A percentile compares a stretch with the other conserved stretches of the same genome.
These are phyloP conservation scores for Acephala macrosclerotiorum DNA, from an alignment of 2,329 filamentous ascomycete genomes.

Conservation along the genomic window DNA sequence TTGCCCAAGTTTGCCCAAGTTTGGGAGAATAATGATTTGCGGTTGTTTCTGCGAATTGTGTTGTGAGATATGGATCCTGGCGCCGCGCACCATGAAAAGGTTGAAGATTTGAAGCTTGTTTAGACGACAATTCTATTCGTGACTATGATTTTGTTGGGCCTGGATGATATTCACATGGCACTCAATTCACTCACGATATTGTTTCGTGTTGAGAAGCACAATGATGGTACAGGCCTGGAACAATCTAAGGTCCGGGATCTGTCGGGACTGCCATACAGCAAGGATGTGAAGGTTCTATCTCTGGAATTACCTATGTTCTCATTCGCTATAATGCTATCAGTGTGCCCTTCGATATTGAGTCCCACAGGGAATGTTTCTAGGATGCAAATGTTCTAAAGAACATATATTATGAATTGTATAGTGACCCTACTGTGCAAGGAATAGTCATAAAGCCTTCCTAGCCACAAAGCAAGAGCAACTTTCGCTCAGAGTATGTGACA, in stretches of 20 bases:
- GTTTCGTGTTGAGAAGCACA: constrained; percentile 1
- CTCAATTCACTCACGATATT: neutral
- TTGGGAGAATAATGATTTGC: too few relatives aligned
- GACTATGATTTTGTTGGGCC: neutral
- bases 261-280: neutral
- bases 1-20: too few relatives aligned
- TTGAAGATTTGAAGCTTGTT: neutral
- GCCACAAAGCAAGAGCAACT: neutral
- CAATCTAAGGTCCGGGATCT: neutral
- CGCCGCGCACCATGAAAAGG: neutral
- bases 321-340: neutral
- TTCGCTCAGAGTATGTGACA: constrained; percentile 16
- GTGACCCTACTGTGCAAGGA: neutral
- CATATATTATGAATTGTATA: neutral
- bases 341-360: neutral
- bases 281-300: neutral
- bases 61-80: neutral
- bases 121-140: too few relatives aligned
- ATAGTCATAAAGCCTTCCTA: constrained; percentile 1
- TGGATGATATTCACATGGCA: neutral
- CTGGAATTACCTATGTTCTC: neutral
- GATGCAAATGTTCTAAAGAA: neutral
- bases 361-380: neutral
- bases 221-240: constrained; percentile 3
- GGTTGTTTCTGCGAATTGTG: too few relatives aligned